Evolutionary conservation across 768 basidiomycete species (phyloP).

Genomic region (Lactarius vividus): DNA sequence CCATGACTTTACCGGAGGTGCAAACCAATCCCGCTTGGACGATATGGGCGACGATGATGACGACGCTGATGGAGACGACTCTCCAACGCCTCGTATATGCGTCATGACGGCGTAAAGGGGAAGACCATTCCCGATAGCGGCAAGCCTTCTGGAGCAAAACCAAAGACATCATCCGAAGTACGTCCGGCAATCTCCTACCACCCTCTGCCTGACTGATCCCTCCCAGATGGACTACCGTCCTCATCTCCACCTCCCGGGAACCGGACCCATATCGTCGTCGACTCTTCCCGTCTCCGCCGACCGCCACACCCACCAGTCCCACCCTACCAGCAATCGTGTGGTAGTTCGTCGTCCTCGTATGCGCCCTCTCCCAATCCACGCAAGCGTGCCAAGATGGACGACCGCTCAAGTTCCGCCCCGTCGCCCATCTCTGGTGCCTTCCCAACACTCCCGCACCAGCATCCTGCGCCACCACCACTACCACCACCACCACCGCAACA

Average conservation of each 20-base stretch:
- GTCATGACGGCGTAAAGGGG: slow-evolving; percentile 25
- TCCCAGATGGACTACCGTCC: slow-evolving; percentile 30
- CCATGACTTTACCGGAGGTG: slow-evolving; percentile 44
- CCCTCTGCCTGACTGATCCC: background rate
- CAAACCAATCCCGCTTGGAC: slow-evolving; percentile 35
- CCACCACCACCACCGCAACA: background rate
- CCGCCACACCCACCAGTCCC: slow-evolving; percentile 31
- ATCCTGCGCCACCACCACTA: slow-evolving; percentile 2
- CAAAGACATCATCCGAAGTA: slow-evolving; percentile 28
- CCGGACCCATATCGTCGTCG: slow-evolving; percentile 12
- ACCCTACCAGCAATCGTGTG: slow-evolving; percentile 25
- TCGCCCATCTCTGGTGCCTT: slow-evolving; percentile 13
- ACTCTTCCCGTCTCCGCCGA: slow-evolving; percentile 34
- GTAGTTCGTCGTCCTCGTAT: slow-evolving; percentile 16
- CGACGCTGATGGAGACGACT: slow-evolving; percentile 24
- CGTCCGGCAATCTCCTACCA: slow-evolving; percentile 22
- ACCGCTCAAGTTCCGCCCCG: background rate
- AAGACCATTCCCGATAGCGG: slow-evolving; percentile 25
- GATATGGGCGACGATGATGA: slow-evolving; percentile 40
- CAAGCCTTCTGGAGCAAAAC: slow-evolving; percentile 16
- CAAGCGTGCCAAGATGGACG: slow-evolving; percentile 21
- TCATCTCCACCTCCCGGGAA: slow-evolving; percentile 19
- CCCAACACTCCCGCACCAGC: slow-evolving; percentile 12
- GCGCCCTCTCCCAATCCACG: slow-evolving; percentile 20
- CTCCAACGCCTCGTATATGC: slow-evolving; percentile 13